Evolutionary conservation across 2,329 filamentous ascomycete genomes (phyloP).

Genomic region (Lasiodiplodia gonubiensis): DNA sequence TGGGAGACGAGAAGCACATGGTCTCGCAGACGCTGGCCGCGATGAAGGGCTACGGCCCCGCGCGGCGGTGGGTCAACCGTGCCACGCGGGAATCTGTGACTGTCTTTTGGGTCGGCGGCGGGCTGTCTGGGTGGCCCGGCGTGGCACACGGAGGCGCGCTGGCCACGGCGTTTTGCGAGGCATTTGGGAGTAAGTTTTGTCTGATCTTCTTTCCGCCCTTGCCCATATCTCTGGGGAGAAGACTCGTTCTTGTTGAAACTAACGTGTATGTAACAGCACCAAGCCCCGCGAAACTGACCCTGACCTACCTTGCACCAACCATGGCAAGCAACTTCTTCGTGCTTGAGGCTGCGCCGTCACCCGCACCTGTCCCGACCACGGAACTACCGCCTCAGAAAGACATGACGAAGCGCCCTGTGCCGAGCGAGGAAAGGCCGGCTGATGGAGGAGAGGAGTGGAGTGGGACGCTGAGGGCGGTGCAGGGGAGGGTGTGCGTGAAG

Average conservation of each 20-base stretch:
- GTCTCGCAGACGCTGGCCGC: conserved; percentile 43
- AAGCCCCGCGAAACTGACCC: conserved; percentile 40
- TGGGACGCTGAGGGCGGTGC: conserved; percentile 58
- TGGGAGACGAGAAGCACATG: conserved; percentile 30
- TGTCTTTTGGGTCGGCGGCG: conserved; percentile 72
- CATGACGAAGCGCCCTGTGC: conserved; percentile 42
- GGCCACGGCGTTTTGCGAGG: conserved; percentile 73
- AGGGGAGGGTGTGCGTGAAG: conserved; percentile 63
- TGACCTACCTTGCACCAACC: conserved; percentile 69
- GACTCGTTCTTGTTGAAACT: background rate
- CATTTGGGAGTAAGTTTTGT: conserved; percentile 51
- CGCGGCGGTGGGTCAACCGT: conserved; percentile 69
- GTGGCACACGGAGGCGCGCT: conserved; percentile 74
- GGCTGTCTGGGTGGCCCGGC: conserved; percentile 71
- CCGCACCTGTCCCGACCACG: conserved; percentile 36
- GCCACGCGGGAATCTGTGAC: conserved; percentile 63
- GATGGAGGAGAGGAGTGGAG: conserved; percentile 53
- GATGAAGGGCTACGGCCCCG: conserved; percentile 51
- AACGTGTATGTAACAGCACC: background rate
- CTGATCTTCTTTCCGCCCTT: too few relatives aligned
- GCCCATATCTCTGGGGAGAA: background rate
- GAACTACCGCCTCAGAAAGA: conserved; percentile 43
- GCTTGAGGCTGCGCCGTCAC: conserved; percentile 56
- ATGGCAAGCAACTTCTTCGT: conserved; percentile 68
- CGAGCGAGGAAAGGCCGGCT: conserved; percentile 32